Conservation (phyloP, 73 alveolate genomes). For the Paramecium octaurelia region DNA sequence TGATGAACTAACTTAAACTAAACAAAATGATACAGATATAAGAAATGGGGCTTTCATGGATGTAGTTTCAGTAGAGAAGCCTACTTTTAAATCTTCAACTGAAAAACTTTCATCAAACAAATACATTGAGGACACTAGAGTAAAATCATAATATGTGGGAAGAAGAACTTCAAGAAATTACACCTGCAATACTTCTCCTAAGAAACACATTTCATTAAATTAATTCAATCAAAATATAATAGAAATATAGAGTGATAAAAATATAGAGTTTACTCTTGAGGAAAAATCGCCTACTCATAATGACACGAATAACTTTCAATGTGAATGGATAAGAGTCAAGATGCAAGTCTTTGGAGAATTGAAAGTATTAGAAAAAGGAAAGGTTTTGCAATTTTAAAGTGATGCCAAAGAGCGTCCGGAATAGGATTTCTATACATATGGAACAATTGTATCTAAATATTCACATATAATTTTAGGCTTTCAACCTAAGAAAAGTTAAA, state of each 20-base stretch:
- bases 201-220: neutral
- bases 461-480: neutral
- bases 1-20: neutral
- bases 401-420: conserved; percentile 9
- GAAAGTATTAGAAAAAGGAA: neutral
- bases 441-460: neutral
- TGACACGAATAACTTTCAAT: neutral
- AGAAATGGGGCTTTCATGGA: neutral
- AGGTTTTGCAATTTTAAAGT: neutral
- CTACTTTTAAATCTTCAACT: neutral
- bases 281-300: neutral
- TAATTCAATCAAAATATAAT: neutral
- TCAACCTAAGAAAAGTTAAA: neutral
- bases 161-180: neutral
- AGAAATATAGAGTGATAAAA: neutral
- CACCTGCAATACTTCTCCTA: neutral
- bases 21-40: neutral
- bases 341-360: neutral
- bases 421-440: neutral
- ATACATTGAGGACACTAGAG: neutral
- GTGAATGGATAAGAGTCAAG: neutral
- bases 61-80: neutral
- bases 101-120: neutral
- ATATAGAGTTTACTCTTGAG: neutral
- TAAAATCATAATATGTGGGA: conserved; percentile 1